Evolutionary conservation across 2,329 filamentous ascomycete genomes (phyloP), one percentile per base, ranked within the genome.

Genomic region (Hirsutella thompsonii): DNA sequence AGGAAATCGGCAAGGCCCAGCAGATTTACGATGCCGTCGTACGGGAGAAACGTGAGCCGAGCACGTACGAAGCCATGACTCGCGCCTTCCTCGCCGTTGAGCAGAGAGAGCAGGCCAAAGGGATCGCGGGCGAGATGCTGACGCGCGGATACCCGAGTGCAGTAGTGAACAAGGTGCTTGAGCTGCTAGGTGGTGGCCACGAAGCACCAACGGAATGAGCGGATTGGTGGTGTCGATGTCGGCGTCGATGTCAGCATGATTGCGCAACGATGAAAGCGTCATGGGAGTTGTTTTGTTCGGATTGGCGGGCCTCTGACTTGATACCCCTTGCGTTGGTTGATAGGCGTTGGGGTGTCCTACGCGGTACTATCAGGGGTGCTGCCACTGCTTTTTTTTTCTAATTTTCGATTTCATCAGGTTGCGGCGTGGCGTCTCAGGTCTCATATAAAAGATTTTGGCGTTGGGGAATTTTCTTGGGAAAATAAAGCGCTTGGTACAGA

Each of bases 21-120:
- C 66, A 73, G 20, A 79, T 95, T 46, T 98, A 94, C 57, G 74
- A 83, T 44, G 71, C 74, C n/a, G 80, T 98, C 3, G 76, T 80
- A 8, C 73, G 77, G 21, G 74, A 79, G 41, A 88, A 81, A 65
- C 81, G 92, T 43, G 92, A 98, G 67, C 92, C 92, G 3, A 95
- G 88, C 68, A 98, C 92, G 4, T 98, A 98, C 60, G 92, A 98
- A 66, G 89, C 90, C 33, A 98, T 98, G 92, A 94, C 89, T 5
- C 76, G 92, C 36, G 92, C 92, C 1, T 95, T 82, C 63, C 76
- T 98, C 41, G 79, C 87, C 10, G 82, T 83, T 3, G 86, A 93
- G 56, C 79, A 93, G 57, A 80, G 85, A 28, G 73, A 79, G 38
- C 72, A 75, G 43, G 92, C 92, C 32, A 79, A 87, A 64, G 64